phyloP scores from a whole-genome alignment of 306 rosid genomes.

The Erythrophleum fordii region DNA sequence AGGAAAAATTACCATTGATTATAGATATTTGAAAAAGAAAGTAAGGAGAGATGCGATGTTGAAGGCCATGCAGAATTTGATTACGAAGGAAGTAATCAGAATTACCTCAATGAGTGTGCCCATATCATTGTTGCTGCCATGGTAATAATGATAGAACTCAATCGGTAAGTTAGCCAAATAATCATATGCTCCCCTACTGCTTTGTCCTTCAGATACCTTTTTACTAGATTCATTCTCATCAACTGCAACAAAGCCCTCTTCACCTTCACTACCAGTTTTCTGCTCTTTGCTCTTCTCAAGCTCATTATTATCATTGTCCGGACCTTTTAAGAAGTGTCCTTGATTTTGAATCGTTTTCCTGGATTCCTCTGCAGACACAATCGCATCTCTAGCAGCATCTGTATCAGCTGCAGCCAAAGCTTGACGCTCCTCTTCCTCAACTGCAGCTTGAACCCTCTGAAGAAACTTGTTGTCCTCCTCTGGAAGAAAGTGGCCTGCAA shows the following conservation, averaged over 20 bases:
- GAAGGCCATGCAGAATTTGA: constrained; percentile 22
- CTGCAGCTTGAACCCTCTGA: constrained; percentile 82
- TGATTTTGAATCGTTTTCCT: constrained; percentile 59
- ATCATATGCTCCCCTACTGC: constrained; percentile 58
- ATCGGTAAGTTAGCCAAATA: constrained; percentile 74
- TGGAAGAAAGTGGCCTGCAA: constrained; percentile 91
- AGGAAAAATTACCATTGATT: constrained; percentile 10
- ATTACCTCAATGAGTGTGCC: constrained; percentile 91
- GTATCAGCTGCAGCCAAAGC: constrained; percentile 84
- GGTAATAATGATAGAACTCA: constrained; percentile 94
- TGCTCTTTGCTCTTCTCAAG: constrained; percentile 44
- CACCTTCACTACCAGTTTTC: constrained; percentile 38
- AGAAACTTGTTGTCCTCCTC: constrained; percentile 89
- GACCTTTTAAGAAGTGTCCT: constrained; percentile 45
- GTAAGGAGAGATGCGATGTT: background rate
- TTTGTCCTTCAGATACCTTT: constrained; percentile 53
- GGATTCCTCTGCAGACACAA: constrained; percentile 81
- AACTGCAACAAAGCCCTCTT: constrained; percentile 38
- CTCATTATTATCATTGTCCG: constrained; percentile 35
- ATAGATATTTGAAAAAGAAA: background rate
- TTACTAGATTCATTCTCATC: constrained; percentile 53
- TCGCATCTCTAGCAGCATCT: constrained; percentile 84
- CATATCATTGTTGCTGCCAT: constrained; percentile 85
- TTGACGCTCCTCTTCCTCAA: constrained; percentile 95
- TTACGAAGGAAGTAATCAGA: constrained; percentile 17